Evolutionary conservation across 208 protist genomes (phyloP).

Genomic region (Hexamita inflata): DNA sequence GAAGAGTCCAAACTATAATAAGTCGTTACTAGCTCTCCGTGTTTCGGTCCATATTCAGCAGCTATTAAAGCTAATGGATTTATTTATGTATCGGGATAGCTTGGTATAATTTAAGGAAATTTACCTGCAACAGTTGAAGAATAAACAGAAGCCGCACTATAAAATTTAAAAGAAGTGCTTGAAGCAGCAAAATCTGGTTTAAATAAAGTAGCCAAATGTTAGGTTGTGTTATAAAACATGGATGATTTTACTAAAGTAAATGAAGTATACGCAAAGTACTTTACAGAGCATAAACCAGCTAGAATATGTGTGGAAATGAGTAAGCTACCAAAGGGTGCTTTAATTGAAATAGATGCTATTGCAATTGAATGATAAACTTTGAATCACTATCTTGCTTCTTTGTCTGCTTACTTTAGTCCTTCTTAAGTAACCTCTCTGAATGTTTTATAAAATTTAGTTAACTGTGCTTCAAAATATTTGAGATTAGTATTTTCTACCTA

Average conservation of each 20-base stretch:
- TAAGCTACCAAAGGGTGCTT: conserved; percentile 47
- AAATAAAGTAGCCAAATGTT: conserved; percentile 54
- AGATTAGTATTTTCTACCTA: too few relatives aligned
- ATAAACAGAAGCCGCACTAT: conserved; percentile 41
- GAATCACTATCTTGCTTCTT: too few relatives aligned
- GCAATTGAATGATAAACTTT: conserved; percentile 35
- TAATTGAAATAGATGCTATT: conserved; percentile 56
- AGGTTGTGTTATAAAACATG: conserved; percentile 53
- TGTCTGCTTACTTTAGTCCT: too few relatives aligned
- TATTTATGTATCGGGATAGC: conserved; percentile 45
- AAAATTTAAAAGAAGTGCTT: conserved; percentile 51
- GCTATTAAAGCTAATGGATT: conserved; percentile 39
- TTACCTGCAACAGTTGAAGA: conserved; percentile 16
- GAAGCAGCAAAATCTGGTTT: conserved; percentile 48
- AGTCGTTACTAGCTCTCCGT: not conserved
- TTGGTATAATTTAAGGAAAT: conserved; percentile 22
- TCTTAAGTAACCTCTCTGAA: too few relatives aligned
- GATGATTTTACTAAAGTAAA: conserved; percentile 56
- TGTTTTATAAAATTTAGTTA: too few relatives aligned
- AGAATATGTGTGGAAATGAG: conserved; percentile 47
- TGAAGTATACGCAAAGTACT: conserved; percentile 50
- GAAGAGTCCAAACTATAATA: too few relatives aligned
- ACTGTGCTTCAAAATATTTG: too few relatives aligned
- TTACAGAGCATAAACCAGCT: conserved; percentile 40
- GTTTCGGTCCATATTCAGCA: conserved; percentile 34